A percentile compares a stretch with the other conserved stretches of the same genome.
Conservation (phyloP, 345 rosid genomes). For the Camelina sativa region DNA sequence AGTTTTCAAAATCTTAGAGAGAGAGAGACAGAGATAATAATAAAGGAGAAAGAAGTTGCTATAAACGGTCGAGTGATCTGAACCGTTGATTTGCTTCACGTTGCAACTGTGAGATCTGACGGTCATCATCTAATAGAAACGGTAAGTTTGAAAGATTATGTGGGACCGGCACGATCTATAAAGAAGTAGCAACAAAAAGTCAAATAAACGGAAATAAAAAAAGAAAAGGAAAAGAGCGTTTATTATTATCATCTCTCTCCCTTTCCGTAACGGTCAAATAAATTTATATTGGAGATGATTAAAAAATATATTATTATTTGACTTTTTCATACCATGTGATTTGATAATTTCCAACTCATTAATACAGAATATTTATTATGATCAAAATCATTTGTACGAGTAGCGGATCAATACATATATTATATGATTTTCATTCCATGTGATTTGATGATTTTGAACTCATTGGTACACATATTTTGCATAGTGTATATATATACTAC, state of each 20-base stretch:
- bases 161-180: conserved; percentile 22
- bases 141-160: conserved; percentile 45
- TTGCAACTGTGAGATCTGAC: conserved; percentile 43
- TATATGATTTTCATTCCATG: conserved; percentile 11
- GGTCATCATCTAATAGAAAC: conserved; percentile 43
- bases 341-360: conserved; percentile 44
- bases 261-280: conserved; percentile 49
- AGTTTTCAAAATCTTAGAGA: conserved; percentile 20
- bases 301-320: background rate
- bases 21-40: conserved; percentile 19
- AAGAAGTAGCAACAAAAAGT: conserved; percentile 27
- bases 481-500: too few relatives aligned
- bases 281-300: conserved; percentile 30
- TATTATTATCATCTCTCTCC: background rate
- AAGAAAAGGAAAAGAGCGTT: too few relatives aligned
- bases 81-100: conserved; percentile 41
- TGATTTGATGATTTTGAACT: conserved; percentile 38
- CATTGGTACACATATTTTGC: conserved; percentile 2
- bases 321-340: conserved; percentile 34
- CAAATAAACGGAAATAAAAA: too few relatives aligned
- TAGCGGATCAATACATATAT: too few relatives aligned
- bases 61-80: conserved; percentile 59
- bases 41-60: conserved; percentile 27
- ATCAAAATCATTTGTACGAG: conserved; percentile 35
- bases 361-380: background rate